Percentiles rank a stretch among this genome's conserved stretches.
These are phyloP conservation scores for Trametes polyzona DNA, from an alignment of 1,284 basidiomycete genomes.

Conservation along the genomic window DNA sequence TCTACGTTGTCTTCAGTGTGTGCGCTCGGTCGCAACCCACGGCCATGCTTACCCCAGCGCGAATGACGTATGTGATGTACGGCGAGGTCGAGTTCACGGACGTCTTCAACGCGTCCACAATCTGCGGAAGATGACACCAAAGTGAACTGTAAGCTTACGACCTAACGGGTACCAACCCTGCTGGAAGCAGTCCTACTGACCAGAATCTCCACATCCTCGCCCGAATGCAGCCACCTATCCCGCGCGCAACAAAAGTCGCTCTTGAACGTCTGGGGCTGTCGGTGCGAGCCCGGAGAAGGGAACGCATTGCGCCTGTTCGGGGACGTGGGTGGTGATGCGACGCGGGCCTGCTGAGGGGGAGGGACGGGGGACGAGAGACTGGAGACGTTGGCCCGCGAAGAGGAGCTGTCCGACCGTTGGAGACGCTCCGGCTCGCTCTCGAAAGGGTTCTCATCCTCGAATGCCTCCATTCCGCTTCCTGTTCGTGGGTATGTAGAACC, in stretches of 20 bases:
- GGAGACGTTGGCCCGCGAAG: slow-evolving; percentile 64
- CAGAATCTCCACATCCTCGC: slow-evolving; percentile 78
- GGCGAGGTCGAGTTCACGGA: slow-evolving; percentile 82
- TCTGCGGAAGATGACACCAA: too few relatives aligned
- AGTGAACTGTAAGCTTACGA: too few relatives aligned
- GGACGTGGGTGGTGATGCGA: slow-evolving; percentile 35
- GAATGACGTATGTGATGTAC: slow-evolving; percentile 96
- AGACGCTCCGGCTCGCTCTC: slow-evolving; percentile 64
- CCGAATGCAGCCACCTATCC: slow-evolving; percentile 77
- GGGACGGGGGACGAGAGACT: slow-evolving; percentile 62
- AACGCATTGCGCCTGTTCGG: slow-evolving; percentile 52
- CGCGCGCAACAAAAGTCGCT: slow-evolving; percentile 75
- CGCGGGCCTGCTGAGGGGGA: slow-evolving; percentile 40
- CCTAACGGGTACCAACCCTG: too few relatives aligned
- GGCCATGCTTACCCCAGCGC: slow-evolving; percentile 74
- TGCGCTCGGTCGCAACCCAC: slow-evolving; percentile 10
- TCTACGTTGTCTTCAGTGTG: slow-evolving; percentile 47
- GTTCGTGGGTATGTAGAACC: neutral
- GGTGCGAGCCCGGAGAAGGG: slow-evolving; percentile 58
- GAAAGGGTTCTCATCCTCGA: slow-evolving; percentile 83
- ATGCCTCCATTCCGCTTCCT: slow-evolving; percentile 55
- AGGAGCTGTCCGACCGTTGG: slow-evolving; percentile 62
- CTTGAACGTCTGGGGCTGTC: slow-evolving; percentile 58
- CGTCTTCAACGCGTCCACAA: slow-evolving; percentile 95
- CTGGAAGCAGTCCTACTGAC: slow-evolving; percentile 50